These are phyloP conservation scores for Dalbergia cultrata DNA, from an alignment of 306 rosid genomes.

Conservation along the genomic window DNA sequence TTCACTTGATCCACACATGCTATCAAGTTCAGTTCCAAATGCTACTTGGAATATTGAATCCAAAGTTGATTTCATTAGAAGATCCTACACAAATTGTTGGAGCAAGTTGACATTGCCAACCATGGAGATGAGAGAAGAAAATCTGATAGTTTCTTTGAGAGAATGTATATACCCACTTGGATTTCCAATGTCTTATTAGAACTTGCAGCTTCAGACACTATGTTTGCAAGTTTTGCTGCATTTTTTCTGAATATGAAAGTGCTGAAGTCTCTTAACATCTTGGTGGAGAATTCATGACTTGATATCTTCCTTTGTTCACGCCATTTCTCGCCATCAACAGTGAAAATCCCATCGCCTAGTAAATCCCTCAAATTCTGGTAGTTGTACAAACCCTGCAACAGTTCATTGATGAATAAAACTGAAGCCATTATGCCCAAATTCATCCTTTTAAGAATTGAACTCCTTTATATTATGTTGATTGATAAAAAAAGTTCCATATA, in stretches of 20 bases:
- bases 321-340: conserved; percentile 89
- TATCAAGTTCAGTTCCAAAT: conserved; percentile 79
- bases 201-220: conserved; percentile 65
- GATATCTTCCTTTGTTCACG: conserved; percentile 79
- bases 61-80: conserved; percentile 68
- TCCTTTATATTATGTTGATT: background rate
- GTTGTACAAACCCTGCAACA: conserved; percentile 69
- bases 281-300: conserved; percentile 82
- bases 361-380: conserved; percentile 74
- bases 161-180: conserved; percentile 57
- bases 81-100: conserved; percentile 53
- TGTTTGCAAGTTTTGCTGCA: conserved; percentile 69
- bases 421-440: background rate
- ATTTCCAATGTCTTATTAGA: conserved; percentile 60
- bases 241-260: conserved; percentile 63
- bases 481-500: background rate
- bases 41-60: conserved; percentile 85
- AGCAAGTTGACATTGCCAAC: conserved; percentile 10
- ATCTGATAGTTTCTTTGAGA: conserved; percentile 1
- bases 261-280: conserved; percentile 70
- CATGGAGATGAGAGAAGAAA: conserved; percentile 25
- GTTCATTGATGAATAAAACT: conserved; percentile 25
- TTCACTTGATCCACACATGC: conserved; percentile 82
- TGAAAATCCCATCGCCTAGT: conserved; percentile 88
- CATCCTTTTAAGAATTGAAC: conserved; percentile 8